A percentile compares a stretch with the other conserved stretches of the same genome.
Evolutionary conservation across 352 stramenopile genomes (phyloP).

Genomic region (Globisporangium recalcitrans): DNA sequence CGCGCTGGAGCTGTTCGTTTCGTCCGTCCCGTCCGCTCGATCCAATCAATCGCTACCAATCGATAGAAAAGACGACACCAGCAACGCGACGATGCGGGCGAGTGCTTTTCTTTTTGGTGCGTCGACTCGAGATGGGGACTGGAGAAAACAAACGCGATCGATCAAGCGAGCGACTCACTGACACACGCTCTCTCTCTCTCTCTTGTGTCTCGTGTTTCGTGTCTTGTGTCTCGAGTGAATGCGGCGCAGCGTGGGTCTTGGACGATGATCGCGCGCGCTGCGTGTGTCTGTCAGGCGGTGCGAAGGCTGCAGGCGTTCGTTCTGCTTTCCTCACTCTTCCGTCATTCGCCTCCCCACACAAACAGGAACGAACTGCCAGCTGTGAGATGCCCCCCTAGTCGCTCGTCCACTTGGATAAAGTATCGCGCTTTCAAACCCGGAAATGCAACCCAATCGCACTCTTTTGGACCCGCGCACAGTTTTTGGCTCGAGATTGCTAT

Average conservation of each 20-base stretch:
- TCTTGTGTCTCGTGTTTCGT: background rate
- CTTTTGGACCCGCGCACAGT: background rate
- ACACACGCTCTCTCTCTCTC: background rate
- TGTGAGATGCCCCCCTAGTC: background rate
- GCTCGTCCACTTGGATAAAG: background rate
- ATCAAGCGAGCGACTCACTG: background rate
- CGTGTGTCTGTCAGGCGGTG: background rate
- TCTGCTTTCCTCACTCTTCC: slow-evolving; percentile 10
- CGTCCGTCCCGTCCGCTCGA: background rate
- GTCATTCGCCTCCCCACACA: slow-evolving; percentile 14
- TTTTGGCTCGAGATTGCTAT: background rate
- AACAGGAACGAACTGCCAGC: slow-evolving; percentile 2
- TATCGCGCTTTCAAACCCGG: background rate
- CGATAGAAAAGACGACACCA: background rate
- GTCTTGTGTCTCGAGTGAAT: background rate
- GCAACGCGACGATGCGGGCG: background rate
- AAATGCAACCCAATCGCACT: background rate
- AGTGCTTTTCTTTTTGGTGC: background rate
- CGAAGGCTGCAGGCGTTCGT: slow-evolving; percentile 2
- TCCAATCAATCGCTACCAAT: background rate
- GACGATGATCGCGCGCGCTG: background rate
- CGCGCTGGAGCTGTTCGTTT: background rate
- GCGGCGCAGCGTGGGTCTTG: background rate
- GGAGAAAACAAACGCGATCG: background rate
- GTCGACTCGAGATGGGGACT: background rate